phyloP scores from a whole-genome alignment of 1,139 yeast genomes.

The Yamadazyma aaseri region DNA sequence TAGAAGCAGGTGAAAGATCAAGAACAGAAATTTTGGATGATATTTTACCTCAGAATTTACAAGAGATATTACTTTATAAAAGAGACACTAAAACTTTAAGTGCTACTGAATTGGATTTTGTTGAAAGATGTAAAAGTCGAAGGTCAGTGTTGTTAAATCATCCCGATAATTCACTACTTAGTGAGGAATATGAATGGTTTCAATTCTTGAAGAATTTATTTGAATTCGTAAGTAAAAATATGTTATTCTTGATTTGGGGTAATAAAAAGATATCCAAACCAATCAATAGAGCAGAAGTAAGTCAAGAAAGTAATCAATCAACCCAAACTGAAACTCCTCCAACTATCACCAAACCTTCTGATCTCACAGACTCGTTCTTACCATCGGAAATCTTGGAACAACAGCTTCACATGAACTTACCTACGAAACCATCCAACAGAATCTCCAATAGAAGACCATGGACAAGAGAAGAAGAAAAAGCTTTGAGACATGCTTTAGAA shows the following conservation, averaged over 20 bases:
- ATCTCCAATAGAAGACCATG: conserved; percentile 61
- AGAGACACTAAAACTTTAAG: conserved; percentile 39
- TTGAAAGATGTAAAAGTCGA: conserved; percentile 67
- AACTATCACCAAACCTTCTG: conserved; percentile 2
- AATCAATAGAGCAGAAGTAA: conserved; percentile 6
- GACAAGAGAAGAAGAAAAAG: conserved; percentile 87
- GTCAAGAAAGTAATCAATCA: conserved; percentile 1
- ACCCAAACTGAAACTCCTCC: neutral
- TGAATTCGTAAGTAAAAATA: conserved; percentile 75
- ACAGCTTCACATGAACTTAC: conserved; percentile 39
- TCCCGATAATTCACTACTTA: conserved; percentile 43
- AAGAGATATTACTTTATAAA: conserved; percentile 32
- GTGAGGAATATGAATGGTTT: conserved; percentile 35
- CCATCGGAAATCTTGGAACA: conserved; percentile 51
- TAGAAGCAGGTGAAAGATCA: conserved; percentile 70
- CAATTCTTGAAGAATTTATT: conserved; percentile 57
- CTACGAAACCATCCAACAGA: conserved; percentile 27
- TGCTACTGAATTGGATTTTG: conserved; percentile 71
- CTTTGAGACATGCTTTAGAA: conserved; percentile 77
- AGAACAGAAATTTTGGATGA: conserved; percentile 71
- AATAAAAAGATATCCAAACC: conserved; percentile 36
- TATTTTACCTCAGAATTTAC: conserved; percentile 69
- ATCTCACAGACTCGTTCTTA: conserved; percentile 24
- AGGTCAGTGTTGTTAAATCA: conserved; percentile 58
- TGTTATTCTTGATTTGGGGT: conserved; percentile 73